phyloP scores from a whole-genome alignment of 2,329 filamentous ascomycete species.

The Cytospora piceicola region DNA sequence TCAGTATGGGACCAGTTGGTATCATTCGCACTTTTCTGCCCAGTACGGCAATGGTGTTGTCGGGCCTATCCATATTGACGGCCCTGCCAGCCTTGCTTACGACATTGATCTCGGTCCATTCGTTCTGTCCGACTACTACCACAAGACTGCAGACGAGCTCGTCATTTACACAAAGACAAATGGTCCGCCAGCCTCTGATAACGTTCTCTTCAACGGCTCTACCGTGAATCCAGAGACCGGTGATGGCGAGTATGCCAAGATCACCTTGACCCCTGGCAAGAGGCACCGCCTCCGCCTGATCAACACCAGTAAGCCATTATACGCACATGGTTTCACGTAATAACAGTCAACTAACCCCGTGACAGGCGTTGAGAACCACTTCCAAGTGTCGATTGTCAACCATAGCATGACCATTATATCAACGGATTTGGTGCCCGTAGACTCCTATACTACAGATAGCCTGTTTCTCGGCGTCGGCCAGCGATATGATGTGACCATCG shows the following conservation, averaged over 20 bases:
- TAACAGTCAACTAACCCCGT: background rate
- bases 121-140: conserved; percentile 57
- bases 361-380: conserved; percentile 28
- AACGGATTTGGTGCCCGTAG: conserved; percentile 55
- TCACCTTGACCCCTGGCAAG: conserved; percentile 48
- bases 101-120: conserved; percentile 56
- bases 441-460: conserved; percentile 52
- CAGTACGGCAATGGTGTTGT: conserved; percentile 54
- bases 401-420: conserved; percentile 56
- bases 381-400: conserved; percentile 49
- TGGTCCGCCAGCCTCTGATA: conserved; percentile 42
- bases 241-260: conserved; percentile 39
- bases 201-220: conserved; percentile 52
- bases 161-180: conserved; percentile 34
- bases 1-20: conserved; percentile 47
- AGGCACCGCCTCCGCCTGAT: conserved; percentile 55
- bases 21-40: conserved; percentile 53
- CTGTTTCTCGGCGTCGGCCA: conserved; percentile 55
- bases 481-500: conserved; percentile 53
- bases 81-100: conserved; percentile 51
- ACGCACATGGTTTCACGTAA: background rate
- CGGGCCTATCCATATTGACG: conserved; percentile 53
- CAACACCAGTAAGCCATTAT: conserved; percentile 43
- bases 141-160: conserved; percentile 39
- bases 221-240: conserved; percentile 39